Conservation (phyloP, 179 eudicot species). For the Silene noctiflora region DNA sequence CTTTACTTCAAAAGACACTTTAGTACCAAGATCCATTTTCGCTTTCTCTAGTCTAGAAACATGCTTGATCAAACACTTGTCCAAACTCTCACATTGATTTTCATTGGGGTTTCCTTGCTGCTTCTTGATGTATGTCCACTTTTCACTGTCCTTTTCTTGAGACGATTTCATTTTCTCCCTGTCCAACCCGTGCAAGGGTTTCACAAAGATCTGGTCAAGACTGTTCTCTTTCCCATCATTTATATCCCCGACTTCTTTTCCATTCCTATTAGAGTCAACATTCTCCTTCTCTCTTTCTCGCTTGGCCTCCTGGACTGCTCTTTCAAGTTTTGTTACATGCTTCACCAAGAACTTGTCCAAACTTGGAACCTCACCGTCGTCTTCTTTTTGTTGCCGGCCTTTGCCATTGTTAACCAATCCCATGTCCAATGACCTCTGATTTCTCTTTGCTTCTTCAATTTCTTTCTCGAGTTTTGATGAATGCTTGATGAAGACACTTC, state of each 20-base stretch:
- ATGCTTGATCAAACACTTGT: conserved; percentile 66
- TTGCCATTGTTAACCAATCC: conserved; percentile 17
- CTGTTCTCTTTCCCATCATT: conserved; percentile 23
- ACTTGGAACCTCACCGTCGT: conserved; percentile 52
- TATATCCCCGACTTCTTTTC: not conserved
- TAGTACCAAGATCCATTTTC: conserved; percentile 35
- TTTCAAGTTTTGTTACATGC: conserved; percentile 72
- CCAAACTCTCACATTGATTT: conserved; percentile 55
- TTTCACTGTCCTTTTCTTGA: conserved; percentile 21
- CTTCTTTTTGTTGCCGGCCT: conserved; percentile 32
- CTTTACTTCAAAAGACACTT: conserved; percentile 32
- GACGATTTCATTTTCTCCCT: conserved; percentile 24
- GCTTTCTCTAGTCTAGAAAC: conserved; percentile 73
- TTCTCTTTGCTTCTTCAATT: conserved; percentile 49
- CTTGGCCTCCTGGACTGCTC: conserved; percentile 75
- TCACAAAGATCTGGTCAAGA: conserved; percentile 31
- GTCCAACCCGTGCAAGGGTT: conserved; percentile 24
- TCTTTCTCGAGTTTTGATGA: conserved; percentile 60
- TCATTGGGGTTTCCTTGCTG: conserved; percentile 23
- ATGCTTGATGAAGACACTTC: conserved; percentile 46
- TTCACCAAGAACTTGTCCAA: conserved; percentile 66
- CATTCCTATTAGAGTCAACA: conserved; percentile 42
- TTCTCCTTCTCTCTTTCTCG: conserved; percentile 58
- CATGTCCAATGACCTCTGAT: conserved; percentile 25
- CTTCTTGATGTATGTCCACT: conserved; percentile 17